Base-by-base conservation (phyloP, 768 basidiomycete species). In the Tephrocybe sp. region DNA sequence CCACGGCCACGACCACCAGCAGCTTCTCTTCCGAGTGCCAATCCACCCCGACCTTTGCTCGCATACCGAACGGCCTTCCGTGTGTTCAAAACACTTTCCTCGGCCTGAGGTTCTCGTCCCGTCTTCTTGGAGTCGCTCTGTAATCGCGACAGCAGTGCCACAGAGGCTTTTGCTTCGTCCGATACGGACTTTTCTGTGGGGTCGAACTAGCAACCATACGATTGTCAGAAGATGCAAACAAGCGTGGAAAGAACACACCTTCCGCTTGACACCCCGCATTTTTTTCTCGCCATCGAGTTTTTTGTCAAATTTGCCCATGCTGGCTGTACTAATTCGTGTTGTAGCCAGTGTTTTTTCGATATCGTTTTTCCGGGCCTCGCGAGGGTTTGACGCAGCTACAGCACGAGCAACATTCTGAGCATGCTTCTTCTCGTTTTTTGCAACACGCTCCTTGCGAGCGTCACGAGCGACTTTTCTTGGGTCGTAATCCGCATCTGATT, bases 281-380 rank as follows among this genome's bases (percentile, higher is more conserved):
- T 92, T 94, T 66, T 90, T 89, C 69, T 99, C 97, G 11, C 95
- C 95, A 44, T 95, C 88, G 18, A 98, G 78, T 62, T 77, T 83
- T 56, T 82, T 86, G 66, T 98, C 96, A 60, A 97, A 99, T 59
- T 81, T 86, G 56, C 97, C 97, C 86, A 99, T 86, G 60, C 92
- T 95, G 0, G 94, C 97, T 0, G 97, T 99, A 53, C 93, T 93
- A 24, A 75, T 72, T 51, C 89, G 82, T 1, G 88, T 84, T 9
- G 85, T 78, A 7, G 89, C 83, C 21, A 97, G 72, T 1, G 87
- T 86, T 49, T 77, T 76, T 18, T 93, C 88, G 15, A 98, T 79
- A 12, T 91, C 85, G 12, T 64, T 58, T 69, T 92, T 92, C 19
- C 89, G 83, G 39, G 76, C 66, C 18, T 74, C 66, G 45, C 73